These are phyloP conservation scores for Hyphopichia pseudoburtonii DNA, from an alignment of 1,139 yeast species.

Conservation along the genomic window DNA sequence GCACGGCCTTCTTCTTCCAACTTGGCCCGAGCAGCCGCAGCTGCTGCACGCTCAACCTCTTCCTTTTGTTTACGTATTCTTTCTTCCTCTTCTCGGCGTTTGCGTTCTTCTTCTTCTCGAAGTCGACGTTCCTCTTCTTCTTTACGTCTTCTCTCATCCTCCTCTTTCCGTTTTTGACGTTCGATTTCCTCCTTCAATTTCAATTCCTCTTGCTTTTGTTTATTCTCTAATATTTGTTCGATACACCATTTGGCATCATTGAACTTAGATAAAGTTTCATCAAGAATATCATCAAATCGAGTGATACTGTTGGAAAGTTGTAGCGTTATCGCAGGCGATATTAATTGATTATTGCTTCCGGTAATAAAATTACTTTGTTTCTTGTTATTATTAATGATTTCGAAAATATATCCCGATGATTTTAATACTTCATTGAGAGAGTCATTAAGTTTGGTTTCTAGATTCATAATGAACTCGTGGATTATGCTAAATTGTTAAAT, in stretches of 20 bases:
- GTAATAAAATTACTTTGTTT: slow-evolving; percentile 44
- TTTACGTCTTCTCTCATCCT: slow-evolving; percentile 18
- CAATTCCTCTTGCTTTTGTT: slow-evolving; percentile 44
- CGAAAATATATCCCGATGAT: slow-evolving; percentile 46
- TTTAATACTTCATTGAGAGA: slow-evolving; percentile 44
- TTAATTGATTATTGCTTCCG: slow-evolving; percentile 45
- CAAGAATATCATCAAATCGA: slow-evolving; percentile 43
- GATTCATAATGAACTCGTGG: slow-evolving; percentile 34
- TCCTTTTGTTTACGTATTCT: slow-evolving; percentile 16
- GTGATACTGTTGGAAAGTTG: slow-evolving; percentile 37
- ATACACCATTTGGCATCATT: slow-evolving; percentile 50
- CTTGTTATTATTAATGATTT: slow-evolving; percentile 43
- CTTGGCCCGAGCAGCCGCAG: slow-evolving; percentile 7
- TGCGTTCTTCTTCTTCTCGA: slow-evolving; percentile 12
- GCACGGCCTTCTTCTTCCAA: slow-evolving; percentile 13
- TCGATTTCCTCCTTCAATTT: slow-evolving; percentile 42
- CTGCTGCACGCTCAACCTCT: slow-evolving; percentile 11
- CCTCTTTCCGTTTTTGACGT: slow-evolving; percentile 24
- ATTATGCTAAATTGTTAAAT: background rate
- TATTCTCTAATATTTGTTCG: slow-evolving; percentile 44
- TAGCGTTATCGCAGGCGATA: slow-evolving; percentile 41
- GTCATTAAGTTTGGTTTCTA: slow-evolving; percentile 40
- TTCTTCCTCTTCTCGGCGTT: slow-evolving; percentile 17
- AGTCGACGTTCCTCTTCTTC: slow-evolving; percentile 14
- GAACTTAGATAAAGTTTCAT: slow-evolving; percentile 44